Percentiles rank a stretch among this genome's conserved stretches.
phyloP scores from a whole-genome alignment of 257 asterid genomes.

The Avicennia marina region DNA sequence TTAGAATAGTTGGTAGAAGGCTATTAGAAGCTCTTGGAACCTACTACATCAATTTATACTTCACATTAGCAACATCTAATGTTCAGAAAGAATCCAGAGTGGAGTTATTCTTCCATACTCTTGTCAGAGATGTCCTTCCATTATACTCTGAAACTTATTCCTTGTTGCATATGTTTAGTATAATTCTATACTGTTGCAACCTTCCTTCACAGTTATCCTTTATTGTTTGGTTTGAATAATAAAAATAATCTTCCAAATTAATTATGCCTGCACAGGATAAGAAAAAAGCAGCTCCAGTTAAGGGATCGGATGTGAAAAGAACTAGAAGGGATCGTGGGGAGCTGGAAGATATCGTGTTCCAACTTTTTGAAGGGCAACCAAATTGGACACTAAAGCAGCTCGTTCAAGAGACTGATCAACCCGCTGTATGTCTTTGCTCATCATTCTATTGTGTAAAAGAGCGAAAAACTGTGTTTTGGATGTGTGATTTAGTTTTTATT shows the following conservation, averaged over 20 bases:
- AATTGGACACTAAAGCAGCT: conserved; percentile 93
- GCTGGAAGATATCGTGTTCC: conserved; percentile 90
- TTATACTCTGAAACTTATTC: not conserved
- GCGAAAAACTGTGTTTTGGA: not conserved
- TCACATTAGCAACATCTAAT: not conserved
- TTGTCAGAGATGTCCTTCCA: not conserved
- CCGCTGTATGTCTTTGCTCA: conserved; percentile 56
- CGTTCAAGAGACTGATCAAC: conserved; percentile 91
- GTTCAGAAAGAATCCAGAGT: not conserved
- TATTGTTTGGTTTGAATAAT: conserved; percentile 2
- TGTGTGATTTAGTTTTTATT: not conserved
- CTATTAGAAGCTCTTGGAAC: not conserved
- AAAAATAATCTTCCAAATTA: not conserved
- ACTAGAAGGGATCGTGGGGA: conserved; percentile 92
- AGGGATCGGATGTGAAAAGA: conserved; percentile 75
- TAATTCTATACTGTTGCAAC: not conserved
- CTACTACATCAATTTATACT: not conserved
- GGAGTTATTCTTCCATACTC: not conserved
- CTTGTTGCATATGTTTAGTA: not conserved
- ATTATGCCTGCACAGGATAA: conserved; percentile 58
- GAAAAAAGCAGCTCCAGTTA: conserved; percentile 73
- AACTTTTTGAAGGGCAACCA: conserved; percentile 87
- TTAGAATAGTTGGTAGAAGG: not conserved
- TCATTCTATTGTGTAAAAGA: not conserved
- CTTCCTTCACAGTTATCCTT: not conserved